Percentiles rank a stretch among this genome's conserved stretches.
Evolutionary conservation across 495 filamentous ascomycete species (phyloP).

Genomic region (Podospora pseudoanserina): DNA sequence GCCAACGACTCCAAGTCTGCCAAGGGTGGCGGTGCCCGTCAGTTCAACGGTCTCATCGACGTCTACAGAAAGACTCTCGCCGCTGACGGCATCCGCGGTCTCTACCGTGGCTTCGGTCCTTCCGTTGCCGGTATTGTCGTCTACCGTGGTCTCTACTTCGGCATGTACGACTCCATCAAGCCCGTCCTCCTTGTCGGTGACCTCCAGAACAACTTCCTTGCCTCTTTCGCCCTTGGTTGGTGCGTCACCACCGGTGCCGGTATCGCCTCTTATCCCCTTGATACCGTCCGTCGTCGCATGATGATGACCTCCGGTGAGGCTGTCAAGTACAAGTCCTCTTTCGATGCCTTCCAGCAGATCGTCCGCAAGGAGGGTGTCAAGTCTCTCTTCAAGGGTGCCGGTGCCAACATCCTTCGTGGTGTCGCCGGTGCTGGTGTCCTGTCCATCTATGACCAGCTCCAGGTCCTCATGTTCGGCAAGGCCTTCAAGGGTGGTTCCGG

Average conservation of each 20-base stretch:
- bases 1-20: slow-evolving; percentile 99
- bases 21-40: slow-evolving; percentile 94
- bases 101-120: slow-evolving; percentile 99
- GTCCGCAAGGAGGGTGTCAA: slow-evolving; percentile 91
- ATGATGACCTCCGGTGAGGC: slow-evolving; percentile 98
- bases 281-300: slow-evolving; percentile 99
- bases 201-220: slow-evolving; percentile 97
- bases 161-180: slow-evolving; percentile 99
- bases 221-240: slow-evolving; percentile 98
- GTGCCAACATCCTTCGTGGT: slow-evolving; percentile 99
- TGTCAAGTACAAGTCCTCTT: slow-evolving; percentile 96
- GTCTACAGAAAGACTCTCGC: slow-evolving; percentile 99
- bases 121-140: slow-evolving; percentile 98
- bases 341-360: slow-evolving; percentile 94
- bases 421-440: slow-evolving; percentile 99
- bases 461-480: slow-evolving; percentile 99
- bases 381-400: slow-evolving; percentile 99
- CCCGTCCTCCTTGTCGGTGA: slow-evolving; percentile 87
- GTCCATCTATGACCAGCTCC: slow-evolving; percentile 99
- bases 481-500: slow-evolving; percentile 91
- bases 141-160: slow-evolving; percentile 99
- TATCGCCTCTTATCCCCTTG: slow-evolving; percentile 99
- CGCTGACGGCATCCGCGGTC: slow-evolving; percentile 95
- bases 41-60: slow-evolving; percentile 99
- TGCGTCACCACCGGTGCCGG: slow-evolving; percentile 98